Evolutionary conservation across 116 monocot genomes (phyloP).

Genomic region (Posidonia oceanica): DNA sequence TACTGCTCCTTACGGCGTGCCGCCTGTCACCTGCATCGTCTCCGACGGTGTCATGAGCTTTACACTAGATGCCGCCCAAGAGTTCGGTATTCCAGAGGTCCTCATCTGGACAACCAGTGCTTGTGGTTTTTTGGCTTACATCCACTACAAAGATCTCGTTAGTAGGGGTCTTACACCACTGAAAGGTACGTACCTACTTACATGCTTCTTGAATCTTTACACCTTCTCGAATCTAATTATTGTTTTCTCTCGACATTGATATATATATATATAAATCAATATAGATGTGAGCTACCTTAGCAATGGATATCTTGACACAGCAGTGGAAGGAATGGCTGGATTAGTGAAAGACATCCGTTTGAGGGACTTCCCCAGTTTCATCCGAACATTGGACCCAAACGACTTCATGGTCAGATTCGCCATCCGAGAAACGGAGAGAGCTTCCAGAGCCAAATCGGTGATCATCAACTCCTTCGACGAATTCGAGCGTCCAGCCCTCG

Average conservation of each 20-base stretch:
- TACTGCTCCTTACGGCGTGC: background rate
- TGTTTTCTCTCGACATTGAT: no score
- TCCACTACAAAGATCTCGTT: slow-evolving; percentile 11
- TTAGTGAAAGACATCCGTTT: slow-evolving; percentile 9
- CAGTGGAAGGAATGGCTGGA: no score
- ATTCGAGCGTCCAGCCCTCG: background rate
- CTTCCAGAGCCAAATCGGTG: slow-evolving; percentile 5
- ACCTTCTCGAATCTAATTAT: no score
- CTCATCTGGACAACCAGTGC: slow-evolving; percentile 15
- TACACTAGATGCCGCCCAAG: slow-evolving; percentile 14
- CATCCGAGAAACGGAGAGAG: slow-evolving; percentile 1
- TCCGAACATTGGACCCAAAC: slow-evolving; percentile 1
- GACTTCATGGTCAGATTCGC: slow-evolving; percentile 12
- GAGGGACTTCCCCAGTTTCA: slow-evolving; percentile 15
- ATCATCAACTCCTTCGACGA: slow-evolving; percentile 19
- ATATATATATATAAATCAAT: no score
- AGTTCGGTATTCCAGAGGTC: slow-evolving; percentile 9
- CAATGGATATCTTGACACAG: no score
- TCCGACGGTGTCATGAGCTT: slow-evolving; percentile 16
- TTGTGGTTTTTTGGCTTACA: slow-evolving; percentile 11
- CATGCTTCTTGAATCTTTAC: no score
- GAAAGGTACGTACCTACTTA: slow-evolving; percentile 6
- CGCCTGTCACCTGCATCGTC: slow-evolving; percentile 12
- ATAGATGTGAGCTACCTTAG: no score
- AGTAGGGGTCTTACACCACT: slow-evolving; percentile 5